These are phyloP conservation scores for Cochlearia excelsa DNA, from an alignment of 345 rosid genomes.

Conservation along the genomic window DNA sequence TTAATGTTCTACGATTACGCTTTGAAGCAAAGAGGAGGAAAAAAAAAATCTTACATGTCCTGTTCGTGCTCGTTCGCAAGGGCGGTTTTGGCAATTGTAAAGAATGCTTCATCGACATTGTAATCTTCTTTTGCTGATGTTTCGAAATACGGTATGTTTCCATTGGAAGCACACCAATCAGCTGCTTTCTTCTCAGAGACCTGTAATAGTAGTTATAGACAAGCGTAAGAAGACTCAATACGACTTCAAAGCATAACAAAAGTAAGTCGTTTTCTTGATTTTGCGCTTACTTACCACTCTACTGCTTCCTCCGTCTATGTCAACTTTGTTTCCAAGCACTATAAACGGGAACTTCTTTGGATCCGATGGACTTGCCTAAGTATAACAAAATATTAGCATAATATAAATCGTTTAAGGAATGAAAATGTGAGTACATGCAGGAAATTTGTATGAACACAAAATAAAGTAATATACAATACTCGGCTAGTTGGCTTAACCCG, in stretches of 20 bases:
- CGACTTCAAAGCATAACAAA: not conserved
- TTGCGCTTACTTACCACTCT: conserved; percentile 86
- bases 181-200: conserved; percentile 69
- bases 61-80: conserved; percentile 51
- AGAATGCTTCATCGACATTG: conserved; percentile 76
- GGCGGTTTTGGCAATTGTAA: conserved; percentile 60
- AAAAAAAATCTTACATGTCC: conserved; percentile 51
- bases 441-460: too few relatives aligned
- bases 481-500: too few relatives aligned
- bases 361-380: conserved; percentile 82
- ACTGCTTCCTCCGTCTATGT: conserved; percentile 96
- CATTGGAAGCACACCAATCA: conserved; percentile 75
- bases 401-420: not conserved
- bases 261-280: not conserved
- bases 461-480: too few relatives aligned
- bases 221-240: not conserved
- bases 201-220: conserved; percentile 30
- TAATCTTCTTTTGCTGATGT: conserved; percentile 80
- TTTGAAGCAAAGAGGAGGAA: not conserved
- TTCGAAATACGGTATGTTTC: conserved; percentile 78
- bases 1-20: not conserved
- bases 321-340: conserved; percentile 96
- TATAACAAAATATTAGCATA: conserved; percentile 3
- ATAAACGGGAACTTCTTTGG: conserved; percentile 77
- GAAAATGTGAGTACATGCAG: not conserved